phyloP scores from a whole-genome alignment of 2,329 filamentous ascomycete species.

The Arachnomyces sp. region DNA sequence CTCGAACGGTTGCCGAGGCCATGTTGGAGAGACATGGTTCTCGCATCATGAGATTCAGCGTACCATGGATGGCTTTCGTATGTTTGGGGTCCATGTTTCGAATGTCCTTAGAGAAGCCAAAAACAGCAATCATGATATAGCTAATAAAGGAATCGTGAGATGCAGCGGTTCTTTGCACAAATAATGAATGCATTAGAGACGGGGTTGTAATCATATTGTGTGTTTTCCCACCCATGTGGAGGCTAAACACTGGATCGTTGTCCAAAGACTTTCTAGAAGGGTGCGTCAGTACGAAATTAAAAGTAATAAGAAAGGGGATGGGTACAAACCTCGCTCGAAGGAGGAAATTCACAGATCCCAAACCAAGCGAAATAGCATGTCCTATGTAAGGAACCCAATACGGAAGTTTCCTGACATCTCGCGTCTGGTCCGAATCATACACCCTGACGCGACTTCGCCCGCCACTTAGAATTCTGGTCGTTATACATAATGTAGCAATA shows the following conservation, averaged over 20 bases:
- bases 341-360: constrained; percentile 40
- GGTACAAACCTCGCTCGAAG: constrained; percentile 32
- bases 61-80: constrained; percentile 33
- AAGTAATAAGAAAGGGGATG: neutral
- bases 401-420: constrained; percentile 42
- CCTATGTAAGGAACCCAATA: constrained; percentile 56
- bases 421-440: constrained; percentile 17
- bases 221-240: constrained; percentile 43
- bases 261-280: constrained; percentile 12
- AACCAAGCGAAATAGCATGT: constrained; percentile 44
- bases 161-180: constrained; percentile 23
- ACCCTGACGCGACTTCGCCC: constrained; percentile 23
- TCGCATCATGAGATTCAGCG: constrained; percentile 35
- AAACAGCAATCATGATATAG: constrained; percentile 34
- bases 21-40: constrained; percentile 41
- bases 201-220: constrained; percentile 46
- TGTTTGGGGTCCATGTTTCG: constrained; percentile 26
- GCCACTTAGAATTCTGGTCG: constrained; percentile 33
- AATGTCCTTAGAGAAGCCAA: constrained; percentile 34
- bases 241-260: constrained; percentile 38
- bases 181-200: constrained; percentile 36
- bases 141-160: constrained; percentile 24
- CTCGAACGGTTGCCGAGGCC: constrained; percentile 29
- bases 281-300: constrained; percentile 2
- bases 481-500: constrained; percentile 26